Base-by-base conservation (phyloP, 2,329 filamentous ascomycete genomes). In the Fusarium hainanense region DNA sequence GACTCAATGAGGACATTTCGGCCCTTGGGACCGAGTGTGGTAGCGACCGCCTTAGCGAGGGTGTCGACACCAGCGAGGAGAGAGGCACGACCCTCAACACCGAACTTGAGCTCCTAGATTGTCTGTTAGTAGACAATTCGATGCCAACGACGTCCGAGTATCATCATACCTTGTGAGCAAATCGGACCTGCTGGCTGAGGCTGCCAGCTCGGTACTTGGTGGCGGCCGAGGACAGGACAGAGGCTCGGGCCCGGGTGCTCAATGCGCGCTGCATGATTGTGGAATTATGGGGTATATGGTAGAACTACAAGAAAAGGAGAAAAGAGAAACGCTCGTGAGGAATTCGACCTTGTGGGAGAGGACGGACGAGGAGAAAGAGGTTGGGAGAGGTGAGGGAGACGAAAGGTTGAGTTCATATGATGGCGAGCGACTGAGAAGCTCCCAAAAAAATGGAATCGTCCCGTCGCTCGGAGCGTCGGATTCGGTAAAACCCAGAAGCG, bases 1-100 rank as follows among this genome's bases (percentile, higher is more conserved):
- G 95, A 98, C 87, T 99, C 96, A 76, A 99, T 99, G 79, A 99
- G 83, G 74, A 99, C 96, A 85, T 98, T 99, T 81, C 96, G 91
- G 82, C 96, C 96, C 89, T 99, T 99, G 77, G 96, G 96, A 74
- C 96, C 96, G 68, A 99, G 89, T 72, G 96, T 99, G 69, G 95
- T 97, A 71, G 95, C 92, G 71, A 99, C 96, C 71, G 96, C 96
- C 85, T 91, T 97, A 77, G 96, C 94, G 71, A 99, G 90, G 75
- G 96, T 98, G 82, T 99, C 96, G 72, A 98, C 94, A 89, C 96
- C 96, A 79, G 91, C 90, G 74, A 99, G 89, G 70, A 99, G 90
- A 75, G 93, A 82, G 77, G 94, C 94, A 80, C 96, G 92, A 76
- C 86, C 96, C 82, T 99, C 96, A 71, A 98, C 95, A 78, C 96